Evolutionary conservation across 2,329 filamentous ascomycete genomes (phyloP).

Genomic region (Nigrospora osmanthi): DNA sequence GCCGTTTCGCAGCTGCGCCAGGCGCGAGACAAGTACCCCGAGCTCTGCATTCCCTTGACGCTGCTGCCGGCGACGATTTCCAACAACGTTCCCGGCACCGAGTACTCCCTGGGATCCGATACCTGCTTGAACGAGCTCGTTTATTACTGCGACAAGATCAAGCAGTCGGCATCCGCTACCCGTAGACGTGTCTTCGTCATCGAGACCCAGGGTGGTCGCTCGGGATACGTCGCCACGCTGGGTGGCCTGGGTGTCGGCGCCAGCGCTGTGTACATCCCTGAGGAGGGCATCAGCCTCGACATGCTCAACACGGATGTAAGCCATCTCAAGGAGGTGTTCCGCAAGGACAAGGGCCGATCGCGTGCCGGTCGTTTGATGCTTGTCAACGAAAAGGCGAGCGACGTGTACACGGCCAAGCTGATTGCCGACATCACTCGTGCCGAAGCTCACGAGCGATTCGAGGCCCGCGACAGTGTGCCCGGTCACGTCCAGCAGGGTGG

Average conservation of each 20-base stretch:
- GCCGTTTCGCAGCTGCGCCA: constrained; percentile 80
- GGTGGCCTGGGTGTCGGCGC: constrained; percentile 89
- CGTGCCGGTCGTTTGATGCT: constrained; percentile 90
- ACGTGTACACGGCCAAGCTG: constrained; percentile 84
- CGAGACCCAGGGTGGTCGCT: constrained; percentile 92
- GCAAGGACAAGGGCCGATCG: constrained; percentile 76
- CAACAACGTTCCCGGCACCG: constrained; percentile 96
- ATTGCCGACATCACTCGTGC: constrained; percentile 95
- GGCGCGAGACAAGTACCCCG: constrained; percentile 68
- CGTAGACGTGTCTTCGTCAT: constrained; percentile 94
- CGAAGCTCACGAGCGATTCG: constrained; percentile 85
- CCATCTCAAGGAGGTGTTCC: constrained; percentile 79
- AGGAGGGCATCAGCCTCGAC: constrained; percentile 88
- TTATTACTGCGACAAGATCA: constrained; percentile 93
- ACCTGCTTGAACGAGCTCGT: constrained; percentile 95
- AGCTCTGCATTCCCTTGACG: constrained; percentile 86
- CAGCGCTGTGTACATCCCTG: constrained; percentile 88
- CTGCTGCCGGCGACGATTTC: constrained; percentile 94
- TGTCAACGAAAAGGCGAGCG: constrained; percentile 91
- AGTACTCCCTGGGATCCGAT: constrained; percentile 94
- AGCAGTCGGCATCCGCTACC: constrained; percentile 91
- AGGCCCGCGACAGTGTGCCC: constrained; percentile 83
- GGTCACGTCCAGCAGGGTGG: constrained; percentile 94
- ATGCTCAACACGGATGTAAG: constrained; percentile 89
- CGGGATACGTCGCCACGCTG: constrained; percentile 86